These are phyloP conservation scores for Pseudocercospora cruenta DNA, from an alignment of 2,329 filamentous ascomycete genomes.

Conservation along the genomic window DNA sequence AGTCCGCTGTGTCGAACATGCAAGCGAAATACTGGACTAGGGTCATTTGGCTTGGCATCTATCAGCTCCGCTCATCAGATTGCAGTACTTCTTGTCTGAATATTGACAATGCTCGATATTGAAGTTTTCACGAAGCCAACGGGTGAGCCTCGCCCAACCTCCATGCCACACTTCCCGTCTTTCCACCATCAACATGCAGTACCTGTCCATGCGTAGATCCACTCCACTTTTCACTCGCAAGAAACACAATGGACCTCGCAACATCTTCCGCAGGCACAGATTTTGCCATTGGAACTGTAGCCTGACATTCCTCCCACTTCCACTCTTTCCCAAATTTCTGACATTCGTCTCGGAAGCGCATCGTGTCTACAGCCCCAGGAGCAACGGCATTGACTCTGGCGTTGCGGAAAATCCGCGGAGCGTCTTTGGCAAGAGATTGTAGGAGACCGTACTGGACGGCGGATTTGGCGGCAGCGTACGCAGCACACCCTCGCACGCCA, in stretches of 20 bases:
- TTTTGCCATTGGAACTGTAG: conserved; percentile 46
- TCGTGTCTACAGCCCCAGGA: conserved; percentile 51
- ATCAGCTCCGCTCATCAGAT: too few species aligned
- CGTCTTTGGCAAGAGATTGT: conserved; percentile 47
- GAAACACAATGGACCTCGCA: conserved; percentile 49
- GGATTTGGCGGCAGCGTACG: conserved; percentile 52
- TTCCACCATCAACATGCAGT: conserved; percentile 52
- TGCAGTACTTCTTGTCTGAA: too few species aligned
- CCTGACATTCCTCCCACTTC: conserved; percentile 48
- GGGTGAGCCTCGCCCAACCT: conserved; percentile 15
- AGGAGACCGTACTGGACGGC: conserved; percentile 52
- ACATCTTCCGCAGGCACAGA: conserved; percentile 47
- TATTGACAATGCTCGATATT: too few species aligned
- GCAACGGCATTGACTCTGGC: conserved; percentile 52
- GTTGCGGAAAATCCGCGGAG: conserved; percentile 41
- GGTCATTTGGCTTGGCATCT: too few species aligned
- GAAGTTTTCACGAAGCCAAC: background rate
- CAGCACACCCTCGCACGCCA: conserved; percentile 48
- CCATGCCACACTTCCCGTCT: conserved; percentile 41
- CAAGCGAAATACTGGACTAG: too few species aligned
- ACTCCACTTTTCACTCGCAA: conserved; percentile 53
- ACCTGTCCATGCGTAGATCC: conserved; percentile 51
- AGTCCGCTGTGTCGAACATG: too few species aligned
- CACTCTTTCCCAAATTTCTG: conserved; percentile 43
- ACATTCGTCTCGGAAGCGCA: conserved; percentile 48